Evolutionary conservation across 352 stramenopile species (phyloP), one percentile per base, ranked within the genome.

Genomic region (Aphanomyces cochlioides): DNA sequence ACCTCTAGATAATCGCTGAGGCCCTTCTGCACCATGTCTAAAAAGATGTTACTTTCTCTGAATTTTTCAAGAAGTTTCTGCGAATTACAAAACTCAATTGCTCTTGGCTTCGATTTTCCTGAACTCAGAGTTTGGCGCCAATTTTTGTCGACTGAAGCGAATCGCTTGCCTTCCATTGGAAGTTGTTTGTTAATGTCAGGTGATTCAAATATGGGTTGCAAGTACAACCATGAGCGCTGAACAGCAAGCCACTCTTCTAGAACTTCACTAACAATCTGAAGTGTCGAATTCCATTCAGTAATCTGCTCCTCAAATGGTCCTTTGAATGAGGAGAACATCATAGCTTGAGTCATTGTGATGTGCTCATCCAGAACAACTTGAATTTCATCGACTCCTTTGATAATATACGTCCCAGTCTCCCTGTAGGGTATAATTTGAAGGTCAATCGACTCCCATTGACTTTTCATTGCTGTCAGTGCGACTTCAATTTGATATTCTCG

Each of bases 181-280:
- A 98, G 85, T 70, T 98, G 95, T 73, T 98, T 98, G 76, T 98
- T 98, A 73, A 98, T 98, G 68, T 98, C 94, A 0, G 90, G 85
- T 0, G 89, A 97, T 67, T 98, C 94, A 59, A 98, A 98, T 65
- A 98, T 98, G 2, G 95, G 95, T 72, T 98, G 92, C 53, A 98
- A 72, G 64, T 98, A 98, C 28, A 98, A 72, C 95, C 95, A 98
- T 60, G 93, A 98, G 8, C 93, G 84, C 71, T 98, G 95, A n/a
- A 98, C 92, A 2, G 84, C 87, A 4, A 98, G 74, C 93, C 94
- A 98, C 68, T 98, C 94, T 70, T 98, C 95, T 8, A 98, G 58
- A 0, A 98, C 88, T 59, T 98, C 95, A 6, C 87, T 96, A 1
- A 98, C 89, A 4, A 96, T 77, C 70, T 93, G 87, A 3, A 98